Conservation (phyloP, 306 rosid species). For the Corylus avellana region DNA sequence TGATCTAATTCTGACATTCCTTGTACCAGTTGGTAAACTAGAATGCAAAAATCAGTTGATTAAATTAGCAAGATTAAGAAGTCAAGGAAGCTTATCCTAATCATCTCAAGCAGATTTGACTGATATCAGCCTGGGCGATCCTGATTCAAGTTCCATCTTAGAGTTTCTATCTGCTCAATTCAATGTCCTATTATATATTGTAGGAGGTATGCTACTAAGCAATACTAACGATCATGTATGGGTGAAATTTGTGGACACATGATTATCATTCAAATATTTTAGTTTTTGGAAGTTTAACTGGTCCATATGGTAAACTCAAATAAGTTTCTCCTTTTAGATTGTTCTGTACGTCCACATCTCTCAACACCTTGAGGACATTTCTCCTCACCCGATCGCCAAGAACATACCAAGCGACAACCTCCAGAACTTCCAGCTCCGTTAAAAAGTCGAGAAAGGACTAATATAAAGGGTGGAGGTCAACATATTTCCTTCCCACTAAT, state of each 20-base stretch:
- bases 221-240: neutral
- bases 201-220: neutral
- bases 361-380: no score
- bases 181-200: neutral
- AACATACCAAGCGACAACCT: constrained; percentile 21
- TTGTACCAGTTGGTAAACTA: neutral
- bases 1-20: constrained; percentile 14
- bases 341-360: neutral
- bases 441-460: constrained; percentile 17
- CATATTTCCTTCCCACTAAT: no score
- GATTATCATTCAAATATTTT: no score
- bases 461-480: no score
- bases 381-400: neutral
- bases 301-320: neutral
- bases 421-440: constrained; percentile 24
- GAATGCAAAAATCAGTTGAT: neutral
- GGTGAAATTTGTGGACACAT: no score
- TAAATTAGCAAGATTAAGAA: neutral
- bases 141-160: neutral
- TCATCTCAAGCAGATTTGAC: constrained; percentile 4
- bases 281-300: no score
- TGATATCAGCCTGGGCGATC: neutral
- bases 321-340: constrained; percentile 5
- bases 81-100: neutral
- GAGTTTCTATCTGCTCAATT: neutral